Evolutionary conservation across 441 rosid genomes (phyloP), one percentile per base, ranked within the genome.

Genomic region (Omphalea diandra): DNA sequence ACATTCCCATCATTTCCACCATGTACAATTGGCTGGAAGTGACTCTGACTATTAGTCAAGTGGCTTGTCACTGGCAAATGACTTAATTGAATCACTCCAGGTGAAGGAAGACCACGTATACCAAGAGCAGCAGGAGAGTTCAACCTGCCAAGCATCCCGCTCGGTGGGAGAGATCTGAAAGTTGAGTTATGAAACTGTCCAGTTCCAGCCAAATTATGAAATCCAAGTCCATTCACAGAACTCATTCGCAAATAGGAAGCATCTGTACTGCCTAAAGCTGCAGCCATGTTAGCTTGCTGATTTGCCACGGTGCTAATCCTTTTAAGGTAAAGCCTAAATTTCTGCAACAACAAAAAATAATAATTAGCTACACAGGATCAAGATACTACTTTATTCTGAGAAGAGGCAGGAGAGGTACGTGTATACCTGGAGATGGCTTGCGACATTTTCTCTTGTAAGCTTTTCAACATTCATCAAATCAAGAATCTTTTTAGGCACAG

Each of bases 361-460:
- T 18, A 27, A 40, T 79, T 57, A 86, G 81, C 73, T 72, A 77
- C 57, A n/a, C 31, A 3, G 27, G 29, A 68, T 60, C 38, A 32
- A 44, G 60, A 52, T 50, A 41, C 60, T 65, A 2, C 52, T 59
- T 57, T 60, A 31, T n/a, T 12, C 52, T 70, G 33, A 57, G 63
- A 31, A 52, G 35, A 40, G 46, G 58, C 18, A 65, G 60, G 44
- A 64, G 65, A 63, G 63, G 18, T 18, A 8, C 66, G 69, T 72
- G 68, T 32, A 52, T 82, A 73, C 97, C 94, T 93, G 98, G 62
- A 95, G 88, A 85, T 90, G 97, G 74, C 99, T 94, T 44, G 99
- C 99, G 68, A 96, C 99, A 74, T 96, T 93, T 85, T 95, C 97
- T 79, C 99, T 88, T 0, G 98, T 87, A 70, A 93, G 89, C 76